These are phyloP conservation scores for Hanseniaspora lachancei DNA, from an alignment of 805 yeast genomes.

Conservation along the genomic window DNA sequence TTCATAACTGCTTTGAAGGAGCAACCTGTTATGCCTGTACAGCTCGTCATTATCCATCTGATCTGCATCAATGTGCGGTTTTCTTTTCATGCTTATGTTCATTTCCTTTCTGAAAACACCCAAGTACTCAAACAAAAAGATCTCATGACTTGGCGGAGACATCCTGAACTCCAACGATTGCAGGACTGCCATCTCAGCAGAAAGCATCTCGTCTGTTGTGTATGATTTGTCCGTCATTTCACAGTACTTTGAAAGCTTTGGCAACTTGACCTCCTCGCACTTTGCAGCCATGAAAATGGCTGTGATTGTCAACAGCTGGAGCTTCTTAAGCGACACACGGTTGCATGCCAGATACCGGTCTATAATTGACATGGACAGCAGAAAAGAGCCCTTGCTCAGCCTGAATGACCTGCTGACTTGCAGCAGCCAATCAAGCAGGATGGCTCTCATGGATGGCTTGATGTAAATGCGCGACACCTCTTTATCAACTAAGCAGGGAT, in stretches of 20 bases:
- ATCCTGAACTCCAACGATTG: slow-evolving; percentile 61
- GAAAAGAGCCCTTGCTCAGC: slow-evolving; percentile 73
- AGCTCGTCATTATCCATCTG: neutral
- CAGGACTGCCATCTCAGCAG: slow-evolving; percentile 69
- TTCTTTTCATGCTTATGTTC: slow-evolving; percentile 40
- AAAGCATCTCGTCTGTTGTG: slow-evolving; percentile 64
- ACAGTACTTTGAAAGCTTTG: slow-evolving; percentile 73
- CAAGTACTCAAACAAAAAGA: slow-evolving; percentile 33
- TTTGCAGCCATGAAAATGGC: slow-evolving; percentile 81
- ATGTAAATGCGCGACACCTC: slow-evolving; percentile 28
- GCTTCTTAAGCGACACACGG: slow-evolving; percentile 58
- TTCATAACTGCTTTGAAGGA: neutral
- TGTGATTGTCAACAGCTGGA: slow-evolving; percentile 78
- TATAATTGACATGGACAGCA: slow-evolving; percentile 70
- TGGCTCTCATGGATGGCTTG: slow-evolving; percentile 72
- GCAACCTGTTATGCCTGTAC: neutral
- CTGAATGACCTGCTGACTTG: slow-evolving; percentile 78
- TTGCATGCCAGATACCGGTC: slow-evolving; percentile 73
- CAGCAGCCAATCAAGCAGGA: slow-evolving; percentile 85
- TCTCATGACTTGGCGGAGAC: slow-evolving; percentile 80
- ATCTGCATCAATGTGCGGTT: slow-evolving; percentile 28
- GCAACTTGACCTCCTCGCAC: slow-evolving; percentile 82
- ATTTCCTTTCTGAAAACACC: neutral
- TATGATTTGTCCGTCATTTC: slow-evolving; percentile 80
- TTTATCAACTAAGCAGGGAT: slow-evolving; percentile 36